Conservation (phyloP, 495 filamentous ascomycete genomes). For the Lindgomyces ingoldianus region DNA sequence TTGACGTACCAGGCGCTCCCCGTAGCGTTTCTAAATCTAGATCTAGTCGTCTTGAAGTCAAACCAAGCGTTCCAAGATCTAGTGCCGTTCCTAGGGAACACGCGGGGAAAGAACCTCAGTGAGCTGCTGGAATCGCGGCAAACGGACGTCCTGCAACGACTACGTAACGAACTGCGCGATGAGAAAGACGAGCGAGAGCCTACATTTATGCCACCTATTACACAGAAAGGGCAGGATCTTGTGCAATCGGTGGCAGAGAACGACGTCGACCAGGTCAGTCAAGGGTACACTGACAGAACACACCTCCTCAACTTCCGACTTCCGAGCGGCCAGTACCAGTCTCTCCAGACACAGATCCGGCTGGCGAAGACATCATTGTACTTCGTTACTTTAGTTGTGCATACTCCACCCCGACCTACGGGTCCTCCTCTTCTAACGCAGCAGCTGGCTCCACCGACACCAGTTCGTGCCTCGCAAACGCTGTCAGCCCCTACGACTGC, state of each 20-base stretch:
- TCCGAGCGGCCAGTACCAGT: constrained; percentile 21
- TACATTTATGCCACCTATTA: constrained; percentile 47
- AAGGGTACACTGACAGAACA: constrained; percentile 31
- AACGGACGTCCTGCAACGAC: constrained; percentile 34
- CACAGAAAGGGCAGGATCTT: constrained; percentile 36
- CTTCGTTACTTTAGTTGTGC: constrained; percentile 40
- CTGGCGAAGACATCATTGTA: constrained; percentile 41
- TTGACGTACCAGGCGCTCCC: constrained; percentile 19
- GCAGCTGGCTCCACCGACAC: constrained; percentile 35
- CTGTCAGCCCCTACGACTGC: constrained; percentile 28
- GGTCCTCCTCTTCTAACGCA: constrained; percentile 31
- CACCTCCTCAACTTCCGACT: constrained; percentile 35
- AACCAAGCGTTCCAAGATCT: constrained; percentile 44
- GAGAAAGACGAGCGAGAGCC: constrained; percentile 47
- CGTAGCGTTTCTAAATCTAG: constrained; percentile 42
- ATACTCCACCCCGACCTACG: constrained; percentile 13
- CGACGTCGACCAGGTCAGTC: constrained; percentile 36
- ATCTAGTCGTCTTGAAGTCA: constrained; percentile 44
- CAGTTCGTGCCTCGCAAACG: constrained; percentile 24
- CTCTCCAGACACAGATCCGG: constrained; percentile 30
- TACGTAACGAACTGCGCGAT: constrained; percentile 42
- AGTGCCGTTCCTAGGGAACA: constrained; percentile 32
- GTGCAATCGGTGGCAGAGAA: constrained; percentile 34
- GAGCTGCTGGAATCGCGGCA: constrained; percentile 37
- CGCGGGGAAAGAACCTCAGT: constrained; percentile 40